These are phyloP conservation scores for Selenicereus undatus DNA, from an alignment of 148 eudicot genomes.

Conservation along the genomic window DNA sequence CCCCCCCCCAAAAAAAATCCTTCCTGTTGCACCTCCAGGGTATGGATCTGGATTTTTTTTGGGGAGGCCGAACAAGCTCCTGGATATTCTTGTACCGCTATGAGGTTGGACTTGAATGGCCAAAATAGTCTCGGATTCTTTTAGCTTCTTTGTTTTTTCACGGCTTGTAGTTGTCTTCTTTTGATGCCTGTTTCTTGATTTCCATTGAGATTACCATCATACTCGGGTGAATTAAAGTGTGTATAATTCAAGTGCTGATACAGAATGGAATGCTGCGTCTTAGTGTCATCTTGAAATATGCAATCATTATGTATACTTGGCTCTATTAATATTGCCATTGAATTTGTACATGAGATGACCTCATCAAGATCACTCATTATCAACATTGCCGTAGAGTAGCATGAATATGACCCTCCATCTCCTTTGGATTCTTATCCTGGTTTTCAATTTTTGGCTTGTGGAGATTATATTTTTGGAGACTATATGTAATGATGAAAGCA, in stretches of 20 bases:
- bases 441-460: not conserved
- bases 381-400: not conserved
- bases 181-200: too few relatives aligned
- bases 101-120: not conserved
- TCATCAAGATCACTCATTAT: not conserved
- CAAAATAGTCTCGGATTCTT: too few relatives aligned
- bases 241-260: too few relatives aligned
- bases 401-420: not conserved
- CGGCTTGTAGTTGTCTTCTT: too few relatives aligned
- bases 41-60: not conserved
- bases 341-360: not conserved
- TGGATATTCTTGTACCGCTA: not conserved
- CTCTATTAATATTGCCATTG: too few relatives aligned
- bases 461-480: constrained; percentile 97
- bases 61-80: not conserved
- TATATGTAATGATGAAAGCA: constrained; percentile 65
- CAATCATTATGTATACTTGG: too few relatives aligned
- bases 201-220: too few relatives aligned
- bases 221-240: too few relatives aligned
- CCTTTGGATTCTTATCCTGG: not conserved
- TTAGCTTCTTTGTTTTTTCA: too few relatives aligned
- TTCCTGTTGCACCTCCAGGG: not conserved
- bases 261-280: too few relatives aligned
- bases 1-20: too few relatives aligned
- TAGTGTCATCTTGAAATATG: too few relatives aligned